Base-by-base conservation (phyloP, 306 rosid species). In the Lablab purpureus region DNA sequence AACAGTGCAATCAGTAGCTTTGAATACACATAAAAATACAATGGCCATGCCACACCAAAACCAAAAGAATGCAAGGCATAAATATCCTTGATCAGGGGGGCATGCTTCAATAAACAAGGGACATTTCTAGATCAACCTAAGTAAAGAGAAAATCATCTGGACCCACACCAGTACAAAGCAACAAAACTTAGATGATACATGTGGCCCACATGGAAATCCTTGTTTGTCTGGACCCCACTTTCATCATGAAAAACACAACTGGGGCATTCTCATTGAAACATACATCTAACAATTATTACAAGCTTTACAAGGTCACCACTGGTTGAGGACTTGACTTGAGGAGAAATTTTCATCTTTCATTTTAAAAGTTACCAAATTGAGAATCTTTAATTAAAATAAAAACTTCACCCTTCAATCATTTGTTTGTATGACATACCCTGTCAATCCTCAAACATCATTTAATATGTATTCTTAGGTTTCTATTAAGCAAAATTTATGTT, bases 121-220 rank as follows among this genome's bases (percentile, higher is more conserved):
- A 19, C 43, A 83, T 73, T 66, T 54, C 3, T 22, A 14, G 80
- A 73, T 67, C 54, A 73, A 83, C 27, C 10, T 18, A 56, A 34
- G 56, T 43, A 49, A 73, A 73, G 34, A 58, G 80, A 66, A 62
- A 75, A 74, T 73, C 3, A 47, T 4, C 2, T 78, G 79, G 88
- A 10, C 82, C 88, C 86, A 74, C 86, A 54, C 2, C 8, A 67
- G 27, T 13, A 82, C 77, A 82, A 85, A 54, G 63, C 73, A 37
- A 75, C 55, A 21, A 59, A 65, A 10, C 52, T 17, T 11, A 54
- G 30, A 54, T 75, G 28, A 78, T 78, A 46, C 46, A 27, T 54
- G 19, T 68, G 88, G 67, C 84, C 86, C 55, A 69, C 82, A 43
- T 43, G 71, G 68, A 62, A 74, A 78, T 43, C 75, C 69, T 40